A percentile compares a stretch with the other conserved stretches of the same genome.
These are phyloP conservation scores for Phalaenopsis aphrodite DNA, from an alignment of 106 monocot genomes.

Conservation along the genomic window DNA sequence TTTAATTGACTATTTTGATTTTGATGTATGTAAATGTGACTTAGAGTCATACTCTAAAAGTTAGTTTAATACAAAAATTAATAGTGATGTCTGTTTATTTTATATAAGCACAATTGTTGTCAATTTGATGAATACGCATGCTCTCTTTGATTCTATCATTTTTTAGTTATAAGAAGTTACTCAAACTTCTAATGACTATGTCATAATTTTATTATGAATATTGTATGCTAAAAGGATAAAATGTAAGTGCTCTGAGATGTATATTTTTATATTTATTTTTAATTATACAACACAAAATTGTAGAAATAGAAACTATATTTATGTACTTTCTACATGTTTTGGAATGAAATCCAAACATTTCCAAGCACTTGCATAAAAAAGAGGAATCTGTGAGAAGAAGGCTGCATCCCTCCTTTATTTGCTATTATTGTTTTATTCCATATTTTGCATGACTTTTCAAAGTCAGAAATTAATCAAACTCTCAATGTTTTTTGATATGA, in stretches of 20 bases:
- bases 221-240: not conserved
- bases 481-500: not conserved
- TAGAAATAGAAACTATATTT: not conserved
- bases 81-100: no score
- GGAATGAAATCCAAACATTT: no score
- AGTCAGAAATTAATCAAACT: no score
- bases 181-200: not conserved
- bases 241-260: not conserved
- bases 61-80: no score
- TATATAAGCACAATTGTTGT: no score
- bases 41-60: not conserved
- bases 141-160: no score
- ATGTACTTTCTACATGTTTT: not conserved
- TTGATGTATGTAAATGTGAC: not conserved
- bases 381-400: no score
- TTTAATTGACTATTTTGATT: not conserved
- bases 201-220: not conserved
- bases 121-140: no score
- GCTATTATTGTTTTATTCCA: no score
- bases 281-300: not conserved
- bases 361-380: not conserved
- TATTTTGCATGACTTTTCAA: no score
- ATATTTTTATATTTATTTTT: no score
- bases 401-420: no score
- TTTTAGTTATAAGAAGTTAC: not conserved